Conservation (phyloP, 2,329 filamentous ascomycete genomes). For the Hypoxylon sp. region DNA sequence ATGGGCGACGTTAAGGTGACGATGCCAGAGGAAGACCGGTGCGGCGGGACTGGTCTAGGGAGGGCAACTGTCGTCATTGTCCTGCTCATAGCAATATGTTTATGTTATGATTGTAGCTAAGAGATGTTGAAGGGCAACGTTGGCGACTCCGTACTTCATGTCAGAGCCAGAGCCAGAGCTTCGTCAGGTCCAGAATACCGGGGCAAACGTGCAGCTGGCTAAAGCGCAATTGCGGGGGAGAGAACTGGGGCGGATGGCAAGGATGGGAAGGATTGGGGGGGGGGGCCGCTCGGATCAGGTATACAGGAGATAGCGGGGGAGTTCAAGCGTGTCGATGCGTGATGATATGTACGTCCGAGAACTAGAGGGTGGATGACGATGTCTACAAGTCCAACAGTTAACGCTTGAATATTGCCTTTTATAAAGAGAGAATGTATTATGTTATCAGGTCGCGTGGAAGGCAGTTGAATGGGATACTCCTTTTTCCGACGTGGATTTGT, state of each 20-base stretch:
- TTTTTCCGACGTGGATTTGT: background rate
- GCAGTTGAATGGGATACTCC: background rate
- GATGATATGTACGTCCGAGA: background rate
- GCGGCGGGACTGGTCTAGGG: slow-evolving; percentile 56
- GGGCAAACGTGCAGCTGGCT: slow-evolving; percentile 10
- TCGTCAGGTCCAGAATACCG: slow-evolving; percentile 4
- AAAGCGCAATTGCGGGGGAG: slow-evolving; percentile 33
- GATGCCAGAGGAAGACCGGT: slow-evolving; percentile 54
- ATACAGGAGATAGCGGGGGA: slow-evolving; percentile 17
- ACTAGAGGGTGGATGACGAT: slow-evolving; percentile 5
- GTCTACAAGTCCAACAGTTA: slow-evolving; percentile 14
- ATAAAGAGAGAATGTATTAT: background rate
- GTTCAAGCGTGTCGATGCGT: slow-evolving; percentile 15
- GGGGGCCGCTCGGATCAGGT: too few species aligned
- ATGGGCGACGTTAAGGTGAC: slow-evolving; percentile 51
- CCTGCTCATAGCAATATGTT: slow-evolving; percentile 27
- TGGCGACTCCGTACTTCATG: slow-evolving; percentile 20
- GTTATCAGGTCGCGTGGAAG: slow-evolving; percentile 16
- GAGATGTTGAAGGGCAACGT: slow-evolving; percentile 9
- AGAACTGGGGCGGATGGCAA: background rate
- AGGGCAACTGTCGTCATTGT: slow-evolving; percentile 65
- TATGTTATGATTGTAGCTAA: slow-evolving; percentile 5
- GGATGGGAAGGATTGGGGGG: background rate
- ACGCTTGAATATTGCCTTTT: slow-evolving; percentile 6
- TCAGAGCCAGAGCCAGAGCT: slow-evolving; percentile 14